Percentiles rank a stretch among this genome's conserved stretches.
Evolutionary conservation across 768 basidiomycete genomes (phyloP).

Genomic region (Galerina sulciceps): DNA sequence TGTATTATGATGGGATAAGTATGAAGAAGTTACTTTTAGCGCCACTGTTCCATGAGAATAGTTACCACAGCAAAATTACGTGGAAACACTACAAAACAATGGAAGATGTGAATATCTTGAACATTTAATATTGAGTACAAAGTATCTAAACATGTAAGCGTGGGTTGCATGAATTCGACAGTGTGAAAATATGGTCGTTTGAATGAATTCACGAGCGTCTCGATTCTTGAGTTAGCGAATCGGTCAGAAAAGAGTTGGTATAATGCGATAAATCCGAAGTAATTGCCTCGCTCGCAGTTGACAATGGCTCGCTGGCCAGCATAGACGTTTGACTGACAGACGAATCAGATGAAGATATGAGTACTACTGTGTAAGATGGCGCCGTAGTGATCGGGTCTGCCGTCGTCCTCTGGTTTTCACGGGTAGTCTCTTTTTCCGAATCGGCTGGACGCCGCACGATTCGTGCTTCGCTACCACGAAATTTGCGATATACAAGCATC

Average conservation of each 20-base stretch:
- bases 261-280: neutral
- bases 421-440: neutral
- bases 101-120: no score
- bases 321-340: neutral
- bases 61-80: no score
- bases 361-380: conserved; percentile 1
- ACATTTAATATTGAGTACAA: no score
- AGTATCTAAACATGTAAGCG: no score
- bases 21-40: no score
- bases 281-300: neutral
- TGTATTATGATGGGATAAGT: no score
- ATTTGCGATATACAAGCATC: conserved; percentile 8
- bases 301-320: neutral
- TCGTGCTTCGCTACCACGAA: conserved; percentile 3
- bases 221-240: neutral
- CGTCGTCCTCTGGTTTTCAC: no score
- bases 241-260: neutral
- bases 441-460: neutral
- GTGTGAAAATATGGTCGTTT: no score
- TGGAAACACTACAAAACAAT: no score
- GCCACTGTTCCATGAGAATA: no score
- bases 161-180: no score
- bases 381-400: neutral
- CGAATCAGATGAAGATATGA: neutral
- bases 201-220: neutral